Evolutionary conservation across 805 yeast genomes (phyloP).

Genomic region (Ogataea sp.): DNA sequence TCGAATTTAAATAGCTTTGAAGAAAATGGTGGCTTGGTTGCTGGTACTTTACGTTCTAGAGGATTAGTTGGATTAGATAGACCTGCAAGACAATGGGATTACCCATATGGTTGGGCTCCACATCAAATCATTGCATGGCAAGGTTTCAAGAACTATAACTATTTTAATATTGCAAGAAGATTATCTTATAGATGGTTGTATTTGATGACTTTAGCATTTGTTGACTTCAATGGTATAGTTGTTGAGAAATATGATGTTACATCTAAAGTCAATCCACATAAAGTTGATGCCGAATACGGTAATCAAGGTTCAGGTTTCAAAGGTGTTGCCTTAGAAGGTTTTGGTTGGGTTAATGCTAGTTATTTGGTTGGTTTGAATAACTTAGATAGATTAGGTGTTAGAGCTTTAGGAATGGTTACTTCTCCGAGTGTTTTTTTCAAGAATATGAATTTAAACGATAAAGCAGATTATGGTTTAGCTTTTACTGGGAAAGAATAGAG

Average conservation of each 20-base stretch:
- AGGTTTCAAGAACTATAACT: conserved; percentile 72
- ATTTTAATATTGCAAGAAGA: conserved; percentile 52
- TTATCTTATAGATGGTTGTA: conserved; percentile 83
- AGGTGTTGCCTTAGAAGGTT: conserved; percentile 93
- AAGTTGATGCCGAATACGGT: conserved; percentile 93
- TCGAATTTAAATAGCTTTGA: conserved; percentile 64
- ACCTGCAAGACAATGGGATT: conserved; percentile 97
- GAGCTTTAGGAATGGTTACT: conserved; percentile 75
- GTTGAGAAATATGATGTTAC: conserved; percentile 94
- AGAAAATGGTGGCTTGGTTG: conserved; percentile 79
- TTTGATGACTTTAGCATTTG: conserved; percentile 83
- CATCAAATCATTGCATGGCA: conserved; percentile 94
- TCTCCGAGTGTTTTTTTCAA: conserved; percentile 59
- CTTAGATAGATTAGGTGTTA: conserved; percentile 54
- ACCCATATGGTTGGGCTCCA: conserved; percentile 98
- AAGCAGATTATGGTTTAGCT: not conserved
- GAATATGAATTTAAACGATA: conserved; percentile 25
- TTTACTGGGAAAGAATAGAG: no score
- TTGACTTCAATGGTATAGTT: conserved; percentile 87
- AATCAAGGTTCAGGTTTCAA: conserved; percentile 90
- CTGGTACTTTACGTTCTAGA: conserved; percentile 70
- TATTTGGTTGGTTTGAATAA: conserved; percentile 65
- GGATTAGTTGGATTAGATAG: conserved; percentile 61
- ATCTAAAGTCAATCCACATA: conserved; percentile 73
- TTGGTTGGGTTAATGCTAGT: conserved; percentile 97